Conservation (phyloP, 1,284 basidiomycete genomes). For the Veloboletus limbatus region DNA sequence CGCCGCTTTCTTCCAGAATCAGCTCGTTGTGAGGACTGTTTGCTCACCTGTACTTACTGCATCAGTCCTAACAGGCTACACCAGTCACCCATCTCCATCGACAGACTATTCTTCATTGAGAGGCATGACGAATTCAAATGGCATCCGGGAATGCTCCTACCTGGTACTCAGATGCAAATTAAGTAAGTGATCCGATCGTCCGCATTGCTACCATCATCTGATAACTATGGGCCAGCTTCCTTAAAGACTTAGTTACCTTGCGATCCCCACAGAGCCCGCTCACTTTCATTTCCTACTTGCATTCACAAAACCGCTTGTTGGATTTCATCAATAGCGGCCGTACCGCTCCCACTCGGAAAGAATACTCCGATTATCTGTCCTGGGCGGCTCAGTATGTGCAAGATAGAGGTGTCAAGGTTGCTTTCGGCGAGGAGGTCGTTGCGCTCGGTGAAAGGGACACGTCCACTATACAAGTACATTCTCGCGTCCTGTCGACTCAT, state of each 20-base stretch:
- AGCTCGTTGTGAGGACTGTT: slow-evolving; percentile 7
- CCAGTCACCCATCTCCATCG: slow-evolving; percentile 29
- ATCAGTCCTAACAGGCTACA: background rate
- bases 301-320: slow-evolving; percentile 48
- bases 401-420: slow-evolving; percentile 42
- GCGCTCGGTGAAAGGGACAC: slow-evolving; percentile 36
- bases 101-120: slow-evolving; percentile 51
- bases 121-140: slow-evolving; percentile 48
- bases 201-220: slow-evolving; percentile 3
- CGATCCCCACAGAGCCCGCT: slow-evolving; percentile 54
- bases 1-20: slow-evolving; percentile 48
- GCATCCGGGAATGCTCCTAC: slow-evolving; percentile 61
- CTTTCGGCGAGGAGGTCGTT: slow-evolving; percentile 50
- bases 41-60: slow-evolving; percentile 2
- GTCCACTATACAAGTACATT: slow-evolving; percentile 40
- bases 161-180: slow-evolving; percentile 58
- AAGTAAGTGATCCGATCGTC: slow-evolving; percentile 34
- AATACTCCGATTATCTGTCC: slow-evolving; percentile 56
- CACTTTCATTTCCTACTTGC: slow-evolving; percentile 57
- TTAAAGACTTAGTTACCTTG: slow-evolving; percentile 60
- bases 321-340: slow-evolving; percentile 82
- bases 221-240: slow-evolving; percentile 39
- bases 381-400: slow-evolving; percentile 52
- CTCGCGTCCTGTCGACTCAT: slow-evolving; percentile 37
- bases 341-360: slow-evolving; percentile 89